Conservation (phyloP, 2,329 filamentous ascomycete species). For the Fusarium aywerte region DNA sequence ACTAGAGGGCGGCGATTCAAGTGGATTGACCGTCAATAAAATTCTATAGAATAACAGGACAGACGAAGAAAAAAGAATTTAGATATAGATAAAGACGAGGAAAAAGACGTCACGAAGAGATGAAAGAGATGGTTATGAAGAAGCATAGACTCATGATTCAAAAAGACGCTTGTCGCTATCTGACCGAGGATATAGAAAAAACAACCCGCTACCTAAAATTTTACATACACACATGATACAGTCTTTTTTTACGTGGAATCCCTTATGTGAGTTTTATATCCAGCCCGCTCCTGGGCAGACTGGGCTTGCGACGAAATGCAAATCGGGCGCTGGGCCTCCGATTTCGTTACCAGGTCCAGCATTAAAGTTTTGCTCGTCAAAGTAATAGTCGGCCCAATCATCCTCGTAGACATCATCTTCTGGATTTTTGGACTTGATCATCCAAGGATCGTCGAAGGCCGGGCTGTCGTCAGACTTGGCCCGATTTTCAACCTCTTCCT, state of each 20-base stretch:
- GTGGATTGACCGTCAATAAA: constrained; percentile 63
- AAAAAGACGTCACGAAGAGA: constrained; percentile 33
- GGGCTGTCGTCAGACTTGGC: constrained; percentile 12
- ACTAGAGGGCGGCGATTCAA: constrained; percentile 58
- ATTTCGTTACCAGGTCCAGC: constrained; percentile 9
- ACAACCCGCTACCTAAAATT: constrained; percentile 26
- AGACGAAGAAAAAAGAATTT: constrained; percentile 7
- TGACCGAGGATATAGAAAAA: constrained; percentile 26
- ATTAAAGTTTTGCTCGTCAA: constrained; percentile 44
- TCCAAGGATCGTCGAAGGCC: constrained; percentile 31
- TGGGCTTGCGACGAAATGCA: constrained; percentile 35
- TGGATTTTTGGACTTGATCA: constrained; percentile 2
- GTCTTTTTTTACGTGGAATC: constrained; percentile 1
- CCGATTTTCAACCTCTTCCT: constrained; percentile 21
- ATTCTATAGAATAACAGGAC: constrained; percentile 53
- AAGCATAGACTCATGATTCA: constrained; percentile 28
- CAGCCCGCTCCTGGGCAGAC: constrained; percentile 40
- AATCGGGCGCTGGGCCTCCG: constrained; percentile 11
- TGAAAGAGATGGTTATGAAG: constrained; percentile 30
- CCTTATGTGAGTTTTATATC: constrained; percentile 30
- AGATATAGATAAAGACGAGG: constrained; percentile 23
- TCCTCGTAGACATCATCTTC: constrained; percentile 42
- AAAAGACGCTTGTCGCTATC: constrained; percentile 31
- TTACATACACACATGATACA: constrained; percentile 18
- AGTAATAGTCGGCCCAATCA: constrained; percentile 50